These are phyloP conservation scores for Pyricularia pennisetigena DNA, from an alignment of 2,329 filamentous ascomycete genomes.

Conservation along the genomic window DNA sequence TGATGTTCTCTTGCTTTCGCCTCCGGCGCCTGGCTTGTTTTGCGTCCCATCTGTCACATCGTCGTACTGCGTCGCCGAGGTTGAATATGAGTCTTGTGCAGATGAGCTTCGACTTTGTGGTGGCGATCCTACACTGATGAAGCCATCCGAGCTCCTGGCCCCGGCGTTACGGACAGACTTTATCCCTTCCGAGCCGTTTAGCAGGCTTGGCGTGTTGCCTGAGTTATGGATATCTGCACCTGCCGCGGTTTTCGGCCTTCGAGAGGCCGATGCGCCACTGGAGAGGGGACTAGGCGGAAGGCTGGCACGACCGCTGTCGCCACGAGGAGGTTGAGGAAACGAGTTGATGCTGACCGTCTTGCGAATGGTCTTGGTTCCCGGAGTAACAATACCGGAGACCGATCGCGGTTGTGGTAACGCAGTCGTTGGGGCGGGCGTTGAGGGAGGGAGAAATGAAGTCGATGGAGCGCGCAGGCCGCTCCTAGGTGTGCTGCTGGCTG, in stretches of 20 bases:
- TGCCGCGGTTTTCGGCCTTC: constrained; percentile 46
- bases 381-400: constrained; percentile 42
- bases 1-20: constrained; percentile 36
- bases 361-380: constrained; percentile 57
- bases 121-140: constrained; percentile 70
- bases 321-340: constrained; percentile 81
- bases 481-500: constrained; percentile 39
- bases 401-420: constrained; percentile 47
- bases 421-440: constrained; percentile 40
- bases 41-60: constrained; percentile 53
- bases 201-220: constrained; percentile 55
- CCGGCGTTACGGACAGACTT: constrained; percentile 53
- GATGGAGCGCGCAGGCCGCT: constrained; percentile 52
- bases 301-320: constrained; percentile 47
- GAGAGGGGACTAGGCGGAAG: constrained; percentile 53
- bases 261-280: constrained; percentile 35
- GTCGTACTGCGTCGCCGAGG: constrained; percentile 81
- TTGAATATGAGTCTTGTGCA: constrained; percentile 84
- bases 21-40: constrained; percentile 18
- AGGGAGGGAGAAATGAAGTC: constrained; percentile 39
- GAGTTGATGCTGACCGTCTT: constrained; percentile 90
- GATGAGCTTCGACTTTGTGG: constrained; percentile 87
- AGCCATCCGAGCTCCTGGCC: constrained; percentile 60
- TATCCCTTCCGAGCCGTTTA: constrained; percentile 73
- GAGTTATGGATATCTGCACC: constrained; percentile 39